phyloP scores from a whole-genome alignment of 2,329 filamentous ascomycete species.

The Achaetomium macrosporum region DNA sequence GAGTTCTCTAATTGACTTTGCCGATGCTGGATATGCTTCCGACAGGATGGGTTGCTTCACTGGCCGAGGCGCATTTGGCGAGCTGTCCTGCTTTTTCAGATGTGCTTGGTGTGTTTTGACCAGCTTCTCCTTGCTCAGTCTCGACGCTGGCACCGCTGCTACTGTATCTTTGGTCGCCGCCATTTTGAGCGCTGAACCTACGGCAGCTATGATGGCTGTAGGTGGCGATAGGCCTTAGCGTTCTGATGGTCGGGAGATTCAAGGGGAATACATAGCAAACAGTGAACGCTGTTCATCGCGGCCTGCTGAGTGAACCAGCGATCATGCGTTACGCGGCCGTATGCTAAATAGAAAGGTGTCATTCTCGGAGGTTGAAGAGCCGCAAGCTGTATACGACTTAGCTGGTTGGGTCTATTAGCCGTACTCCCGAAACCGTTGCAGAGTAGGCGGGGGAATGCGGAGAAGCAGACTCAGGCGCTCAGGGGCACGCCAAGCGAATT shows the following conservation, averaged over 20 bases:
- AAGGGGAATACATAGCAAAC: background rate
- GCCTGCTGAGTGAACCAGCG: background rate
- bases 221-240: background rate
- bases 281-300: background rate
- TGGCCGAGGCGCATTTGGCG: slow-evolving; percentile 24
- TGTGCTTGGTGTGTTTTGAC: slow-evolving; percentile 23
- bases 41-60: slow-evolving; percentile 28
- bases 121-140: slow-evolving; percentile 24
- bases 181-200: slow-evolving; percentile 4
- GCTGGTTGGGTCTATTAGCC: slow-evolving; percentile 20
- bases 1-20: slow-evolving; percentile 26
- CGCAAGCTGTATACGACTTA: slow-evolving; percentile 25
- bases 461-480: slow-evolving; percentile 12
- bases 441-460: slow-evolving; percentile 10
- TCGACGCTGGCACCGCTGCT: slow-evolving; percentile 12
- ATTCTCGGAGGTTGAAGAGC: slow-evolving; percentile 27
- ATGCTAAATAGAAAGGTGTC: slow-evolving; percentile 24
- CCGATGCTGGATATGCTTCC: slow-evolving; percentile 27
- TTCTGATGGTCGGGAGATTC: background rate
- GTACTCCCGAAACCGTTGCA: slow-evolving; percentile 13
- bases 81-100: slow-evolving; percentile 24
- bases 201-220: slow-evolving; percentile 3
- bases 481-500: slow-evolving; percentile 4
- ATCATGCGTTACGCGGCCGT: background rate
- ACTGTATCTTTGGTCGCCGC: slow-evolving; percentile 3